Base-by-base conservation (phyloP, 2,329 filamentous ascomycete genomes). In the Ophiosphaerella herpotricha region DNA sequence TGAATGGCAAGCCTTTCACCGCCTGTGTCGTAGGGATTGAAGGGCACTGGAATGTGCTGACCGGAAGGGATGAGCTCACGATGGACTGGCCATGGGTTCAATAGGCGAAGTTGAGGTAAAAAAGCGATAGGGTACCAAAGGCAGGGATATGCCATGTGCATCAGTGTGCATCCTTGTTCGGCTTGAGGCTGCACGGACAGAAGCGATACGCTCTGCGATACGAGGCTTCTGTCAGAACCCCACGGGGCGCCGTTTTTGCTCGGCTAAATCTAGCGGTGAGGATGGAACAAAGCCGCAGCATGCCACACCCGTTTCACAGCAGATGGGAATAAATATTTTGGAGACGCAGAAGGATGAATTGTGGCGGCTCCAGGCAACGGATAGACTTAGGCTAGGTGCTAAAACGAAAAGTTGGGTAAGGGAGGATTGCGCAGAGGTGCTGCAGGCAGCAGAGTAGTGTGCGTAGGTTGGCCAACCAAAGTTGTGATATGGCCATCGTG, bases 261-360 rank as follows among this genome's bases (percentile, higher is more conserved):
- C 39, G 55, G 53, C 42, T 50, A 55, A 43, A 57, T 52, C 40
- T 57, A 50, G 61, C 61, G 60, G 61, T 63, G 60, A 58, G 55
- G 43, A 48, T 54, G 38, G 48, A 58, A 48, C 58, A 60, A 60
- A 64, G 54, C 60, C 56, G 58, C 56, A 50, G 54, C 53, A 58
- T 47, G 39, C 50, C 43, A 55, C 39, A 50, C 44, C 32, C 46
- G 54, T 52, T 40, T 52, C 48, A 57, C 46, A 43, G 51, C 47
- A 56, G 47, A 21, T 5, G 4, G 18, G 18, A 21, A 21, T 2
- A 39, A 29, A 29, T 29, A 29, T 29, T 29, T 11, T 29, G 7
- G 26, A 29, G 26, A 29, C 26, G 26, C 26, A 29, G 33, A 32
- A 41, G 21, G 5, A 32, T 23, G 35, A 16, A 37, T 29, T 39